Evolutionary conservation across 129 eudicot species (phyloP).

Genomic region (Lactuca sativa): DNA sequence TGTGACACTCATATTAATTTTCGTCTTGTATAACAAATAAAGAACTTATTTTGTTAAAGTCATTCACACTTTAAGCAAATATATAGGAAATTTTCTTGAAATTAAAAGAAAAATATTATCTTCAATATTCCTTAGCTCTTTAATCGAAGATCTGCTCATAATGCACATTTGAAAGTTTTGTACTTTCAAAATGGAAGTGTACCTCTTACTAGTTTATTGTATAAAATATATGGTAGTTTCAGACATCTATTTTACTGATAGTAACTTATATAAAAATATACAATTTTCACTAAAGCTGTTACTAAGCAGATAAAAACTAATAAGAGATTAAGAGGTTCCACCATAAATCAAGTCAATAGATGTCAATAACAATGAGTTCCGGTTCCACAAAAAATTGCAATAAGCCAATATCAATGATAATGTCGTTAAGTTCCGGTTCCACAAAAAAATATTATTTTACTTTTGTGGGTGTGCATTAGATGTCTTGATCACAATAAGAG

Average conservation of each 20-base stretch:
- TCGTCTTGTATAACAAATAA: no score
- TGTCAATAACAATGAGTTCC: no score
- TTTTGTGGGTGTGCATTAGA: no score
- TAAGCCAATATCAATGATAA: not conserved
- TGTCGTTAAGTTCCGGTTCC: no score
- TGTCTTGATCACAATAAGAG: no score
- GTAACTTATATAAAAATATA: not conserved
- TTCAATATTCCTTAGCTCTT: no score
- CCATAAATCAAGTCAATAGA: conserved; percentile 3
- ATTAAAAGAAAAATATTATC: not conserved
- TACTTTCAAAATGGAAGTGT: not conserved
- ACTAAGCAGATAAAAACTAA: not conserved
- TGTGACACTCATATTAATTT: not conserved
- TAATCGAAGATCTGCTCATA: conserved; percentile 14
- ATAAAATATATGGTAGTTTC: not conserved
- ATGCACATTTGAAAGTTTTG: not conserved
- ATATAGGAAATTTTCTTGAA: not conserved
- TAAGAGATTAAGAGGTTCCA: not conserved
- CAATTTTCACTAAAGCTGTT: not conserved
- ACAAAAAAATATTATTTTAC: no score
- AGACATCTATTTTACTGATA: not conserved
- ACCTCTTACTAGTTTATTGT: not conserved
- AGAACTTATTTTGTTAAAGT: no score
- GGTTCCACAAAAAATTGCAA: not conserved
- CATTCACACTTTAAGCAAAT: not conserved